A percentile compares a stretch with the other conserved stretches of the same genome.
These are phyloP conservation scores for Onygena corvina DNA, from an alignment of 2,329 filamentous ascomycete species.

Conservation along the genomic window DNA sequence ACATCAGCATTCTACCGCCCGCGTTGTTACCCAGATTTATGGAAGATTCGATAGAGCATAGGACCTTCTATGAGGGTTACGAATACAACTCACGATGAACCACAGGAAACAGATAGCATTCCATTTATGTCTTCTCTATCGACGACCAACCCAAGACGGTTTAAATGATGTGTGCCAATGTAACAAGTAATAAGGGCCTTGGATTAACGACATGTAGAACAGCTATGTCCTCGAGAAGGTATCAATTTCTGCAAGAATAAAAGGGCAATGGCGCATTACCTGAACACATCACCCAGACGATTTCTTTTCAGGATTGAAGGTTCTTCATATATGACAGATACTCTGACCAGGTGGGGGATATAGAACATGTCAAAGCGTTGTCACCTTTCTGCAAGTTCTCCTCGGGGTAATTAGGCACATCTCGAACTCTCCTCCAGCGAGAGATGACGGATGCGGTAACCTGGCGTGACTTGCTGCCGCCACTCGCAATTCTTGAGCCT, in stretches of 20 bases:
- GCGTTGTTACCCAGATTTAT: background rate
- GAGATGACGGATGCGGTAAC: slow-evolving; percentile 15
- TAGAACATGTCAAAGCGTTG: background rate
- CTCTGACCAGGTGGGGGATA: background rate
- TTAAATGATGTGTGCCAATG: no score
- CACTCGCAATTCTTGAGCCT: background rate
- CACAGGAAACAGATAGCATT: no score
- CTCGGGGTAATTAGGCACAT: background rate
- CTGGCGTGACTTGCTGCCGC: background rate
- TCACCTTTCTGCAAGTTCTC: background rate
- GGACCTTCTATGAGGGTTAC: no score
- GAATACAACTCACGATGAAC: no score
- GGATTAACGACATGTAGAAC: no score
- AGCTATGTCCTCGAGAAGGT: background rate
- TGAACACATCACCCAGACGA: background rate
- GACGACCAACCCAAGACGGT: no score
- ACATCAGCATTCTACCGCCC: background rate
- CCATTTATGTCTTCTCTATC: no score
- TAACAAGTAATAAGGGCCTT: no score
- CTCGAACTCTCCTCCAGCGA: slow-evolving; percentile 12
- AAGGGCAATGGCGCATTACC: background rate
- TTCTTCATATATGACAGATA: background rate
- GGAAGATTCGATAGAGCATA: background rate
- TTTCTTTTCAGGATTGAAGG: background rate
- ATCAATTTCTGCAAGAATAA: no score